phyloP scores from a whole-genome alignment of 805 yeast species.

The Candida anglica region DNA sequence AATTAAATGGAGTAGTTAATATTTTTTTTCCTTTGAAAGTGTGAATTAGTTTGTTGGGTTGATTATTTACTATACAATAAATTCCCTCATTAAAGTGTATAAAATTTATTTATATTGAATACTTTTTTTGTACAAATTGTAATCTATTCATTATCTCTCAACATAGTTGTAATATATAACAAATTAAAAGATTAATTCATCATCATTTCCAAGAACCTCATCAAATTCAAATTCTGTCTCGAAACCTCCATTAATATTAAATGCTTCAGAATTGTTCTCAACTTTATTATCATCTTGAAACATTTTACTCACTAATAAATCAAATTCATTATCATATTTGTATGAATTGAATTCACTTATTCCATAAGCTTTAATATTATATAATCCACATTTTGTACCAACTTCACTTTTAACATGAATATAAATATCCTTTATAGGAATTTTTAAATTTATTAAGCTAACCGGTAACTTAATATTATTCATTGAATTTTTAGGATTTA shows the following conservation, averaged over 20 bases:
- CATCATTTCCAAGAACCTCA: too few species aligned
- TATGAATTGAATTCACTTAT: conserved; percentile 23
- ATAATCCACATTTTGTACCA: conserved; percentile 11
- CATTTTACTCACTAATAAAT: conserved; percentile 10
- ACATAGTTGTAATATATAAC: too few species aligned
- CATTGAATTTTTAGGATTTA: conserved; percentile 11
- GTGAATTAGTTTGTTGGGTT: too few species aligned
- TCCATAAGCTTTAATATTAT: conserved; percentile 24
- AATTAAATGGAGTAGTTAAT: too few species aligned
- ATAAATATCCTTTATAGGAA: conserved; percentile 30
- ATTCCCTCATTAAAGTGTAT: too few species aligned
- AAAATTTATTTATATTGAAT: too few species aligned
- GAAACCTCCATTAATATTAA: too few species aligned
- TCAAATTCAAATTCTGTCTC: conserved; percentile 1
- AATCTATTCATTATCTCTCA: too few species aligned
- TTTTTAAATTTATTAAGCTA: conserved; percentile 26
- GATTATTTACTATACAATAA: too few species aligned
- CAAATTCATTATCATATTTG: conserved; percentile 19
- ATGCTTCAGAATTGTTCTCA: too few species aligned
- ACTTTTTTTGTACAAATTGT: too few species aligned
- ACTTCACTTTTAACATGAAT: conserved; percentile 16
- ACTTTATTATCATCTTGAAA: conserved; percentile 3
- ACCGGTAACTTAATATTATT: conserved; percentile 30
- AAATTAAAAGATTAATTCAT: neutral
- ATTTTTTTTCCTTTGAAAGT: too few species aligned